Evolutionary conservation across 2,329 filamentous ascomycete genomes (phyloP), one percentile per base, ranked within the genome.

Genomic region (Gaeumannomyces tritici): DNA sequence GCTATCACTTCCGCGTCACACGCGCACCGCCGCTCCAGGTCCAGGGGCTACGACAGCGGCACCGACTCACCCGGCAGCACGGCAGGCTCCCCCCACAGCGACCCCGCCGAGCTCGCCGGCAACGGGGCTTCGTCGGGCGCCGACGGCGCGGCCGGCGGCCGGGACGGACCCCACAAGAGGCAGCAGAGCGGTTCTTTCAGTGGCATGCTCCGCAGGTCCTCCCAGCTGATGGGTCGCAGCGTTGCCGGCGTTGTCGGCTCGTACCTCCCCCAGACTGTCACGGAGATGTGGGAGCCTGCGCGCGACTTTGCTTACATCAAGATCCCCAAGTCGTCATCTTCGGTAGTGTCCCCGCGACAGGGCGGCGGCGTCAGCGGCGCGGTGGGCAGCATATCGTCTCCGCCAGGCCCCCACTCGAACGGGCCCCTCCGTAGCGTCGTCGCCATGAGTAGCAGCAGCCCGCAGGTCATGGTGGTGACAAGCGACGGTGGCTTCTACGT

Each of bases 271-370:
- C 90, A 90, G 70, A 93, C 93, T 1, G 92, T 99, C 5, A 93
- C 93, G 1, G 93, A 98, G 75, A 97, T 98, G 83, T 98, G 93
- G 93, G 95, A 99, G 70, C 95, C 95, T 0, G 80, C 89, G 64
- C 85, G 95, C 62, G 95, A 99, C 74, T 99, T 99, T 76, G 95
- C 95, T 1, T 98, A 91, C 81, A 93, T 98, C 71, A 96, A 95
- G 73, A 85, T 99, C 59, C 93, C 93, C 18, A 91, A 89, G 70
- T 69, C 70, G 63, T 65, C 76, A 3, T 65, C 75, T 31, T 69
- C 70, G 28, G 70, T 74, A 2, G 65, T 67, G 12, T 67, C 70
- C 1, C 67, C 69, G 24, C 70, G 70, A 24, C 56, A 29, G n/a
- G 62, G 64, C 15, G 63, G 64, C 12, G 62, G 54, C 18, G 18